phyloP scores from a whole-genome alignment of 768 basidiomycete species.

The Xerocomus spinulosus region DNA sequence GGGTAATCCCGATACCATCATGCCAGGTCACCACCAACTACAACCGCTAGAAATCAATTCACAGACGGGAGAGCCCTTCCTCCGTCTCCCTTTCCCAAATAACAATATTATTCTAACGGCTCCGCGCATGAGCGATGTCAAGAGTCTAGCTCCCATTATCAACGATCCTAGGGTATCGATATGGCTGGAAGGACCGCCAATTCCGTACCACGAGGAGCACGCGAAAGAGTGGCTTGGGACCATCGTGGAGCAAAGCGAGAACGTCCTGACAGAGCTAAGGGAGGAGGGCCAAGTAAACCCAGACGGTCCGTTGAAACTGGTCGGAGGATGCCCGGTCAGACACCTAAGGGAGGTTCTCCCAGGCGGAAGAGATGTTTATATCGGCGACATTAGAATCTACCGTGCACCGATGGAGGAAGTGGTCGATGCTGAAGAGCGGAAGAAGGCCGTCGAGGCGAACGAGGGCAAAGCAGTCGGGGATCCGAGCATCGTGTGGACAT shows the following conservation, averaged over 20 bases:
- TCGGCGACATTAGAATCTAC: slow-evolving; percentile 39
- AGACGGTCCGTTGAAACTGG: slow-evolving; percentile 27
- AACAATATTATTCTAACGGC: slow-evolving; percentile 58
- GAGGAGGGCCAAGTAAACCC: slow-evolving; percentile 15
- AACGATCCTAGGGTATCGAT: slow-evolving; percentile 47
- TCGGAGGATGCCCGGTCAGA: slow-evolving; percentile 46
- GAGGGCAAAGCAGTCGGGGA: slow-evolving; percentile 41
- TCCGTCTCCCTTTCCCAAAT: slow-evolving; percentile 47
- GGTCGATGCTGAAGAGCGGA: slow-evolving; percentile 36
- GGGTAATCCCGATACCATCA: slow-evolving; percentile 3
- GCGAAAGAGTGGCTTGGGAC: slow-evolving; percentile 36
- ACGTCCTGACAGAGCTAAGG: slow-evolving; percentile 17
- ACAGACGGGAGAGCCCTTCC: slow-evolving; percentile 48
- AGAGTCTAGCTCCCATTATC: slow-evolving; percentile 34
- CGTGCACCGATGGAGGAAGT: slow-evolving; percentile 28
- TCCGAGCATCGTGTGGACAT: slow-evolving; percentile 52
- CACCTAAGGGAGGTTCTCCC: slow-evolving; percentile 49
- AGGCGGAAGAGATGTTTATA: slow-evolving; percentile 49
- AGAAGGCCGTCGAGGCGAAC: slow-evolving; percentile 38
- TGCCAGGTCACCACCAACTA: slow-evolving; percentile 25
- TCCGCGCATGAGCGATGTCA: slow-evolving; percentile 44
- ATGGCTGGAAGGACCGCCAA: slow-evolving; percentile 46
- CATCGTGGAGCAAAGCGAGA: slow-evolving; percentile 18
- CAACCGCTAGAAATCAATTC: slow-evolving; percentile 41
- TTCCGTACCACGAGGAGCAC: slow-evolving; percentile 47